A percentile compares a stretch with the other conserved stretches of the same genome.
These are phyloP conservation scores for Hyaloperonospora arabidopsidis DNA, from an alignment of 352 stramenopile genomes.

Conservation along the genomic window DNA sequence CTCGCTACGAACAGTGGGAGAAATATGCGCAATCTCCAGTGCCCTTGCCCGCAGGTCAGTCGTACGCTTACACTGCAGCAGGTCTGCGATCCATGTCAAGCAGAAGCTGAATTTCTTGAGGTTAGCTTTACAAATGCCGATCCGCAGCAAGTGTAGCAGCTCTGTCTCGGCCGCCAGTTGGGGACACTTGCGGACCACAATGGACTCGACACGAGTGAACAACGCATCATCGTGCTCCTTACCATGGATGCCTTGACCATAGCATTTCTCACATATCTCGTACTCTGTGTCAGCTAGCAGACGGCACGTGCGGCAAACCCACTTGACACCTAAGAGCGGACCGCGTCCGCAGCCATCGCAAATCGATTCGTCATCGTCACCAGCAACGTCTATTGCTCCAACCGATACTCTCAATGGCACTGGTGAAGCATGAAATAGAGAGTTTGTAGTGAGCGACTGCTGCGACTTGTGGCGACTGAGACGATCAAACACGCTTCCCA, in stretches of 20 bases:
- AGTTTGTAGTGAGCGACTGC: slow-evolving; percentile 19
- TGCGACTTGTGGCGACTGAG: slow-evolving; percentile 60
- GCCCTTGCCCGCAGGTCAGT: slow-evolving; percentile 57
- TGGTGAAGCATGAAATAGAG: slow-evolving; percentile 18
- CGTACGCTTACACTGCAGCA: slow-evolving; percentile 54
- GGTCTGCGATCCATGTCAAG: slow-evolving; percentile 69
- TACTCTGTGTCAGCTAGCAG: slow-evolving; percentile 42
- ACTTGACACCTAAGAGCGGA: slow-evolving; percentile 45
- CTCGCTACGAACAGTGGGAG: slow-evolving; percentile 52
- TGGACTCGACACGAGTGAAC: slow-evolving; percentile 55
- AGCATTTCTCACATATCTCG: slow-evolving; percentile 69
- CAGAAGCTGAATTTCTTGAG: slow-evolving; percentile 80
- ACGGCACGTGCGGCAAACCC: slow-evolving; percentile 58
- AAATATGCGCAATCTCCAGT: slow-evolving; percentile 66
- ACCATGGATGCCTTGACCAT: slow-evolving; percentile 59
- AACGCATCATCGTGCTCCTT: slow-evolving; percentile 59
- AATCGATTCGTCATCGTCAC: slow-evolving; percentile 46
- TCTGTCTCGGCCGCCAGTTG: slow-evolving; percentile 42
- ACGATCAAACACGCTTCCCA: slow-evolving; percentile 61
- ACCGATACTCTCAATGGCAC: slow-evolving; percentile 8
- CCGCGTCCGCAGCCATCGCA: slow-evolving; percentile 61
- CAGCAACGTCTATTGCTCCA: slow-evolving; percentile 8
- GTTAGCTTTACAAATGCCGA: slow-evolving; percentile 73
- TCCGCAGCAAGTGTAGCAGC: slow-evolving; percentile 50
- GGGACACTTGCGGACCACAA: slow-evolving; percentile 55